Conservation (phyloP, 208 protist species). For the Lotmaria passim region DNA sequence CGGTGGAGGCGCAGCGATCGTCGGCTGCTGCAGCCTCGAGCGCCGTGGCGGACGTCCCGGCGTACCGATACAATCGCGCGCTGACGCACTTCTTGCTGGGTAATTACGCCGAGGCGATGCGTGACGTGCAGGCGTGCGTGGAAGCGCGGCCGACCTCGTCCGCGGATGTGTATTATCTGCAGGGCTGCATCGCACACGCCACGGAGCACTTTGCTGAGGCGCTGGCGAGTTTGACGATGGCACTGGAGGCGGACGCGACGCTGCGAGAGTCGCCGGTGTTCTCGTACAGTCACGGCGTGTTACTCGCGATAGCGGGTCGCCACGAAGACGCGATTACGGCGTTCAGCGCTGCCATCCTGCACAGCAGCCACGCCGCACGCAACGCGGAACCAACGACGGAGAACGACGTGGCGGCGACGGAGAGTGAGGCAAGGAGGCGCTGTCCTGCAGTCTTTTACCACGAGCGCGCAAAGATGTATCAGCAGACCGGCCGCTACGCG, state of each 20-base stretch:
- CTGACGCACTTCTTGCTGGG: conserved; percentile 49
- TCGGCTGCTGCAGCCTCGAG: conserved; percentile 14
- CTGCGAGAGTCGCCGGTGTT: conserved; percentile 44
- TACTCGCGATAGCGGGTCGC: conserved; percentile 38
- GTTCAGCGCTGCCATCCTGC: conserved; percentile 58
- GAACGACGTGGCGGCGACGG: too few relatives aligned
- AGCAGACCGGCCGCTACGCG: conserved; percentile 59
- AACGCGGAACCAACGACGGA: too few relatives aligned
- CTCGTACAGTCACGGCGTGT: conserved; percentile 57
- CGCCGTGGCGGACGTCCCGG: conserved; percentile 28
- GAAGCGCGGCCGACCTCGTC: conserved; percentile 20
- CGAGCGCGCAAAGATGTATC: conserved; percentile 86
- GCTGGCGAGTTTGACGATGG: conserved; percentile 58
- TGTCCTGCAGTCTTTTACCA: conserved; percentile 52
- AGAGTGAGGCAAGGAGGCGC: background rate
- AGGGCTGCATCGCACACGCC: conserved; percentile 79
- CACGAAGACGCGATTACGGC: conserved; percentile 44
- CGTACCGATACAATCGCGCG: conserved; percentile 56
- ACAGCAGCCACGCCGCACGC: conserved; percentile 13
- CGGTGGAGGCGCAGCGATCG: conserved; percentile 4
- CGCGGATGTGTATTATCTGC: conserved; percentile 79
- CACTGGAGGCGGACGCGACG: conserved; percentile 45
- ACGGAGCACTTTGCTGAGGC: conserved; percentile 53
- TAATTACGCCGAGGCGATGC: conserved; percentile 50
- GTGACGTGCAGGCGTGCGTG: conserved; percentile 43